phyloP scores from a whole-genome alignment of 768 basidiomycete species.

The Russula sp. region DNA sequence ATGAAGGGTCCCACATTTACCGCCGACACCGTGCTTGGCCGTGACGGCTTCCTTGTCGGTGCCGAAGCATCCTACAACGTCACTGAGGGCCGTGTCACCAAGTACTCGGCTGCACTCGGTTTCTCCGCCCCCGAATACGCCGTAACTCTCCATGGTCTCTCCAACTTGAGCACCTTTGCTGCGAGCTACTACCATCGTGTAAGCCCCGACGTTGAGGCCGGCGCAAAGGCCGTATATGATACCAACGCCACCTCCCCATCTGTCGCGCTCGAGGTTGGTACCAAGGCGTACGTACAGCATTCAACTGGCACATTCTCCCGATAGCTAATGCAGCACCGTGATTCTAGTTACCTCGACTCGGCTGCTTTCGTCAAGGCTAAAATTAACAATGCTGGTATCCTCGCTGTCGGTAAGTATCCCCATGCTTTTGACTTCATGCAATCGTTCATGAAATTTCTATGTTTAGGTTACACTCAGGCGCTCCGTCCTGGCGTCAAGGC shows the following conservation, averaged over 20 bases:
- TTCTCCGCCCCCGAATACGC: constrained; percentile 97
- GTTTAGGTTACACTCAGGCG: constrained; percentile 77
- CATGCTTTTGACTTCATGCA: neutral
- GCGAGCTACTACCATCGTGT: constrained; percentile 99
- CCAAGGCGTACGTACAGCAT: constrained; percentile 71
- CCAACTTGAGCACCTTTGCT: constrained; percentile 88
- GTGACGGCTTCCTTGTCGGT: constrained; percentile 96
- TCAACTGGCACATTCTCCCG: neutral
- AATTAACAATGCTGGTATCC: constrained; percentile 94
- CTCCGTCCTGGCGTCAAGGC: constrained; percentile 92
- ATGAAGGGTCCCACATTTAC: constrained; percentile 92
- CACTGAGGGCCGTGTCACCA: constrained; percentile 83
- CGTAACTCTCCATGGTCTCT: constrained; percentile 87
- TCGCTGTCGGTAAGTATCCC: constrained; percentile 60
- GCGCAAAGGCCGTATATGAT: constrained; percentile 95
- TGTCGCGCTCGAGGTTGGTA: constrained; percentile 89
- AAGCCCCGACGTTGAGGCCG: constrained; percentile 84
- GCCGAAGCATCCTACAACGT: constrained; percentile 96
- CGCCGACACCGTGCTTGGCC: constrained; percentile 89
- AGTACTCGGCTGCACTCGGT: constrained; percentile 87
- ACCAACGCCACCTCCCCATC: constrained; percentile 80
- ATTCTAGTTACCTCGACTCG: constrained; percentile 64
- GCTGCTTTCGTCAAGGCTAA: constrained; percentile 96
- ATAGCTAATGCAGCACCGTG: neutral
- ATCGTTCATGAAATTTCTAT: constrained; percentile 16